These are phyloP conservation scores for Rhododendron kiyosumense DNA, from an alignment of 148 eudicot species.

Conservation along the genomic window DNA sequence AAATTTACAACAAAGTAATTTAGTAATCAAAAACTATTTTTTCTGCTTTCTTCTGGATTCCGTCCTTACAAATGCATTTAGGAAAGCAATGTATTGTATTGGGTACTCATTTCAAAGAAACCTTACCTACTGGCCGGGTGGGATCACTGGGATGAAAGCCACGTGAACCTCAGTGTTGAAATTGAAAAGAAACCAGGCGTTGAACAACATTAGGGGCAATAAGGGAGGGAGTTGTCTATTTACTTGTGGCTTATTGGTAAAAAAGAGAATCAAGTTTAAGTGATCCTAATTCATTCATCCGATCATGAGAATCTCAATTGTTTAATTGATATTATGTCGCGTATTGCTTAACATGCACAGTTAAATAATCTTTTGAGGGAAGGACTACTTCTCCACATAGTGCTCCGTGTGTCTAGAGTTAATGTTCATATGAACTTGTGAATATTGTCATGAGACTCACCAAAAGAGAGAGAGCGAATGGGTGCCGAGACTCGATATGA, in stretches of 20 bases:
- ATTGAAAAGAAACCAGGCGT: background rate
- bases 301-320: background rate
- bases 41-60: background rate
- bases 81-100: background rate
- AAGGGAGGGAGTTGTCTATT: background rate
- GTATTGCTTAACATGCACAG: background rate
- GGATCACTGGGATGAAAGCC: background rate
- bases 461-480: background rate
- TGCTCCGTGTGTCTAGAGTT: background rate
- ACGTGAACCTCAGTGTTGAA: background rate
- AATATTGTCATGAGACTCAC: background rate
- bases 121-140: background rate
- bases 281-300: background rate
- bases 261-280: background rate
- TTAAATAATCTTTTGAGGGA: background rate
- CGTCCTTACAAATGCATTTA: background rate
- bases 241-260: background rate
- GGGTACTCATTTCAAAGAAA: background rate
- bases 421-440: background rate
- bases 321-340: background rate
- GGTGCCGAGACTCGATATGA: background rate
- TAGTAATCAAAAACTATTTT: background rate
- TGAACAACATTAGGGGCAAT: background rate
- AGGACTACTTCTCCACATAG: slow-evolving; percentile 87
- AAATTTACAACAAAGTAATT: too few species aligned